Base-by-base conservation (phyloP, 495 filamentous ascomycete genomes). In the Penicillium macrosclerotiorum region DNA sequence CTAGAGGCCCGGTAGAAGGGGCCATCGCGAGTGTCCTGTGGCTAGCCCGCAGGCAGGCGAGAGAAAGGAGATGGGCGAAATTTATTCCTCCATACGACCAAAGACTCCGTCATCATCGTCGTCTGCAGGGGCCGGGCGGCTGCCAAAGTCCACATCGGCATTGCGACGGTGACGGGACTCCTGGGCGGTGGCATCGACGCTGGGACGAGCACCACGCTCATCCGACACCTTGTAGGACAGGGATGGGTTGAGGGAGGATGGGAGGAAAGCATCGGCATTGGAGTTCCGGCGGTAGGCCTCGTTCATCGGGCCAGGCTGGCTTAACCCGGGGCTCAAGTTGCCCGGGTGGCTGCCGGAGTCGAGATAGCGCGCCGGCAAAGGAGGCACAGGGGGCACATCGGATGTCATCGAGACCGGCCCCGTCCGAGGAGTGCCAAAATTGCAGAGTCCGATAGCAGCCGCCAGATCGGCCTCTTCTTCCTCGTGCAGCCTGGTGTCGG, bases 91-190 rank as follows among this genome's bases (percentile, higher is more conserved):
- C 92, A 96, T 96, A 47, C 80, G 81, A 17, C 93, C 93, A 74
- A 98, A 98, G 38, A 98, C 79, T 47, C 89, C 91, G 49, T 96
- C 93, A 41, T 96, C 92, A 37, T 95, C 91, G 53, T 97, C 92
- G 59, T 94, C 89, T 51, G 80, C 83, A 20, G 83, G 80, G 7
- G 75, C 77, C 13, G 79, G 73, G 25, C 73, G 77, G 54, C 74
- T 76, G 43, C 89, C 82, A 48, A 84, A 86, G 27, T 92, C 88
- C 45, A 95, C 90, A 38, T 94, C 88, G 44, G 86, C 86, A 51
- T 83, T 81, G 53, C 67, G 69, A 31, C 57, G 63, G 32, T 80
- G 73, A 43, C 82, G 81, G 14, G 62, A 65, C 38, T 67, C 62
- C 26, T 66, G 68, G 22, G 56, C 42, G 23, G 71, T 67, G n/a